phyloP scores from a whole-genome alignment of 225 moss, liverwort and hornwort genomes.

The Polytrichum formosum region DNA sequence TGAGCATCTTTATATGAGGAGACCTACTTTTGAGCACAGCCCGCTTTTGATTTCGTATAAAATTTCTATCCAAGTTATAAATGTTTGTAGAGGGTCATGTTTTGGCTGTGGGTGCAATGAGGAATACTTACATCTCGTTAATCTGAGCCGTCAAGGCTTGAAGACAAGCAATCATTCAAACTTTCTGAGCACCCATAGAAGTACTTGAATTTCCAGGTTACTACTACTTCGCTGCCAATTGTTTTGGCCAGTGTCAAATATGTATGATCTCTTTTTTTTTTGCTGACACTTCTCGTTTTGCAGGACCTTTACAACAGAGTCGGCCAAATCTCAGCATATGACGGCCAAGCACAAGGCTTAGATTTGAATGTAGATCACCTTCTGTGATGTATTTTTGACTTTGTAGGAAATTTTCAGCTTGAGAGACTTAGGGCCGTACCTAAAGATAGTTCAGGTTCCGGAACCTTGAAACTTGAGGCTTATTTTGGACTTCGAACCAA shows the following conservation, averaged over 20 bases:
- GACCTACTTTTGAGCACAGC: neutral
- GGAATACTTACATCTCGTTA: slow-evolving; percentile 16
- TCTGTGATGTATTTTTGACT: slow-evolving; percentile 6
- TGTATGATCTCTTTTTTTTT: neutral
- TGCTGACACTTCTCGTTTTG: slow-evolving; percentile 1
- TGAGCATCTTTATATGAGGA: slow-evolving; percentile 21
- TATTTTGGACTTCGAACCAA: too few relatives aligned
- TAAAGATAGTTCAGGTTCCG: slow-evolving; percentile 11
- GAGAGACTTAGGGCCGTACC: slow-evolving; percentile 9
- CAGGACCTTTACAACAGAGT: slow-evolving; percentile 35
- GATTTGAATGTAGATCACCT: neutral
- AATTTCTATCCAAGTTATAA: neutral
- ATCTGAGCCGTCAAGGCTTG: slow-evolving; percentile 27
- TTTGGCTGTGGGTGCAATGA: slow-evolving; percentile 6
- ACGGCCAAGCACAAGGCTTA: slow-evolving; percentile 31
- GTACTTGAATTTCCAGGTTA: neutral
- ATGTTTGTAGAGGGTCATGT: neutral
- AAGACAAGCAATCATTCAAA: slow-evolving; percentile 6
- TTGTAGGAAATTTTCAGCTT: neutral
- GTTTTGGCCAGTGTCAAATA: neutral
- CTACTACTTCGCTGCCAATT: too few relatives aligned
- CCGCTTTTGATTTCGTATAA: neutral
- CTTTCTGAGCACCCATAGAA: neutral
- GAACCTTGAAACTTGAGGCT: too few relatives aligned
- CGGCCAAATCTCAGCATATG: slow-evolving; percentile 31